Evolutionary conservation across 768 basidiomycete species (phyloP).

Genomic region (Leccinum rimulosum): DNA sequence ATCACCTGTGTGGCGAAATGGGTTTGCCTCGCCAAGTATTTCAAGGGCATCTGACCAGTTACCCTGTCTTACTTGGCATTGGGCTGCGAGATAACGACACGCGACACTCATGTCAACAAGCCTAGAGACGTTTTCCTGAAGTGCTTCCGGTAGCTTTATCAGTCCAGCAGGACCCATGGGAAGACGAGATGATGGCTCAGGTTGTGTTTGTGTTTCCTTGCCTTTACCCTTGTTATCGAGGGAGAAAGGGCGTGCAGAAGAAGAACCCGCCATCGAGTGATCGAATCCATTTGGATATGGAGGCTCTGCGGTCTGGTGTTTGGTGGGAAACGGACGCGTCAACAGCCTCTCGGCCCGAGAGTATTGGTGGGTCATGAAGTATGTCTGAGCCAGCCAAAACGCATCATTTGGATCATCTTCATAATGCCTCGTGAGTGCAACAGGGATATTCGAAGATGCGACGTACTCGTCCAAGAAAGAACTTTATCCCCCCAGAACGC

Average conservation of each 20-base stretch:
- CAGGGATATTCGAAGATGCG: conserved; percentile 15
- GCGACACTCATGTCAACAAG: conserved; percentile 94
- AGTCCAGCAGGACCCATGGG: conserved; percentile 72
- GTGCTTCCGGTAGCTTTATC: conserved; percentile 63
- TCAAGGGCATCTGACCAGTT: conserved; percentile 92
- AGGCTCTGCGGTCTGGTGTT: conserved; percentile 39
- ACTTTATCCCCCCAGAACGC: conserved; percentile 99
- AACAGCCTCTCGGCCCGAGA: conserved; percentile 90
- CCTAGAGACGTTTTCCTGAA: conserved; percentile 65
- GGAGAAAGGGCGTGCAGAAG: conserved; percentile 43
- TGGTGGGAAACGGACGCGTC: conserved; percentile 75
- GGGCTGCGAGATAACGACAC: conserved; percentile 94
- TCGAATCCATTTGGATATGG: conserved; percentile 27
- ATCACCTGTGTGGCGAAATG: conserved; percentile 71
- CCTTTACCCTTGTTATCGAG: conserved; percentile 56
- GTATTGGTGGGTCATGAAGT: conserved; percentile 95
- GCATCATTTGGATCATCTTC: conserved; percentile 95
- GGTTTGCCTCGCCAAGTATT: conserved; percentile 90
- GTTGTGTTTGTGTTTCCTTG: conserved; percentile 46
- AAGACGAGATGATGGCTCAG: conserved; percentile 47
- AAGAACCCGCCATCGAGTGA: conserved; percentile 17
- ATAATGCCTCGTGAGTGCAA: conserved; percentile 2
- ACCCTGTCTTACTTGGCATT: conserved; percentile 89
- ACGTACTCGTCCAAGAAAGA: conserved; percentile 89
- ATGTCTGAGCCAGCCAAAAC: conserved; percentile 98